Evolutionary conservation across 352 stramenopile genomes (phyloP).

Genomic region (Nothophytophthora sp.): DNA sequence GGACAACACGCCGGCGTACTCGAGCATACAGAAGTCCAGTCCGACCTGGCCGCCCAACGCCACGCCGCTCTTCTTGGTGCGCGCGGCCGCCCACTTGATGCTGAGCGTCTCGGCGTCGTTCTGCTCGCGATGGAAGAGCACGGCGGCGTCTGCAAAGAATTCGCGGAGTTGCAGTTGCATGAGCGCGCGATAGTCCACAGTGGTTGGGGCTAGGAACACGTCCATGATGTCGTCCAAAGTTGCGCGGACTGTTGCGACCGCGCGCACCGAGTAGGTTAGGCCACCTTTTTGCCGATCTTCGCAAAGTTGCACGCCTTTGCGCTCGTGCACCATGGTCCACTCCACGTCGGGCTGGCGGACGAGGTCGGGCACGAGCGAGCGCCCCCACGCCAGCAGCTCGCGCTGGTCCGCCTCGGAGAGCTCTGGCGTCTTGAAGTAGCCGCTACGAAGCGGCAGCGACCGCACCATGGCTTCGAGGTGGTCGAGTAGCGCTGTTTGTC

Average conservation of each 20-base stretch:
- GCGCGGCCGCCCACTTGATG: constrained; percentile 80
- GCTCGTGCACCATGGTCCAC: constrained; percentile 78
- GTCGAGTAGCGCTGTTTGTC: constrained; percentile 27
- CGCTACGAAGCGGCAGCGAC: constrained; percentile 71
- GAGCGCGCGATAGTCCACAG: constrained; percentile 61
- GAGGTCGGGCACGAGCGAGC: constrained; percentile 68
- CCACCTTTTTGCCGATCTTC: constrained; percentile 84
- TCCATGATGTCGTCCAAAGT: constrained; percentile 80
- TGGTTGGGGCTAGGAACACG: constrained; percentile 66
- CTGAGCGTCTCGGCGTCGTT: constrained; percentile 76
- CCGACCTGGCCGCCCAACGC: constrained; percentile 44
- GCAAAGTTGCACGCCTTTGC: constrained; percentile 65
- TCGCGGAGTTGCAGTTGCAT: constrained; percentile 81
- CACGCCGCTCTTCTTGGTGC: constrained; percentile 64
- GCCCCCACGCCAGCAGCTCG: constrained; percentile 75
- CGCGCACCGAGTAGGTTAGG: constrained; percentile 78
- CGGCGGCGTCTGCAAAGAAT: constrained; percentile 65
- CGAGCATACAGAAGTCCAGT: constrained; percentile 74
- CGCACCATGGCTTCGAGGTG: constrained; percentile 81
- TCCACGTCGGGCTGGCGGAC: constrained; percentile 67
- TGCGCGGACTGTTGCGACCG: constrained; percentile 52
- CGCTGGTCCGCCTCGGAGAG: constrained; percentile 62
- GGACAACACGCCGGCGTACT: constrained; percentile 73
- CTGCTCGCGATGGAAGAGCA: constrained; percentile 76
- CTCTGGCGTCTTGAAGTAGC: constrained; percentile 73